phyloP scores from a whole-genome alignment of 805 yeast genomes.

The Hyphopichia homilentoma region DNA sequence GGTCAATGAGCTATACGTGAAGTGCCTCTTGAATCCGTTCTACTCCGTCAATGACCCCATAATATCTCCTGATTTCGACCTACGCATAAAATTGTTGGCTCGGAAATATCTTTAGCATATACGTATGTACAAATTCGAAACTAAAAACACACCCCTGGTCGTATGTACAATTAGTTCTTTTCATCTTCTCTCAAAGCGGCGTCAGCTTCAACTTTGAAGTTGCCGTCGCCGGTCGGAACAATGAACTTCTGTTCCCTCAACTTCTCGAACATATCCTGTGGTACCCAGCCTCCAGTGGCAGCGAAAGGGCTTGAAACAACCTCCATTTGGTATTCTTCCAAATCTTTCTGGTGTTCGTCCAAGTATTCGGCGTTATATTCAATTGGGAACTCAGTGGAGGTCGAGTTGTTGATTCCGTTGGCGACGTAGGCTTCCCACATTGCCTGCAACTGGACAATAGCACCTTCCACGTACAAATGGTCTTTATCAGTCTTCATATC shows the following conservation, averaged over 20 bases:
- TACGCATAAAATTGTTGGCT: constrained; percentile 66
- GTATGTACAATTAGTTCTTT: too few relatives aligned
- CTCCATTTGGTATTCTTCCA: constrained; percentile 66
- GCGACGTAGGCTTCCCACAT: constrained; percentile 67
- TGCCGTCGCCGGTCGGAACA: constrained; percentile 48
- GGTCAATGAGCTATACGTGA: constrained; percentile 82
- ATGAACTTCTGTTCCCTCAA: constrained; percentile 67
- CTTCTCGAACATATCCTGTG: constrained; percentile 84
- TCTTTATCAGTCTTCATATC: constrained; percentile 58
- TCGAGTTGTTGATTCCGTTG: constrained; percentile 49
- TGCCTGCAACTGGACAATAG: constrained; percentile 59
- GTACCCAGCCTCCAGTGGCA: constrained; percentile 93
- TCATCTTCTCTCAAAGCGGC: constrained; percentile 14
- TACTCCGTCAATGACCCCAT: constrained; percentile 75
- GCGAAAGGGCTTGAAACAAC: constrained; percentile 74
- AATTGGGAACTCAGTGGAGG: constrained; percentile 52
- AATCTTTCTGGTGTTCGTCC: constrained; percentile 51
- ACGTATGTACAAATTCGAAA: background rate
- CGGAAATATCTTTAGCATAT: constrained; percentile 49
- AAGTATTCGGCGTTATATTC: constrained; percentile 55
- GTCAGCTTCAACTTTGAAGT: constrained; percentile 32
- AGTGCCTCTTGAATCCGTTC: constrained; percentile 82
- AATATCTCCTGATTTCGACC: constrained; percentile 69
- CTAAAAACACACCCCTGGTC: too few relatives aligned
- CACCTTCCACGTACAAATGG: constrained; percentile 60